A percentile compares a stretch with the other conserved stretches of the same genome.
Evolutionary conservation across 2,329 filamentous ascomycete genomes (phyloP).

Genomic region (Xylariales sp.): DNA sequence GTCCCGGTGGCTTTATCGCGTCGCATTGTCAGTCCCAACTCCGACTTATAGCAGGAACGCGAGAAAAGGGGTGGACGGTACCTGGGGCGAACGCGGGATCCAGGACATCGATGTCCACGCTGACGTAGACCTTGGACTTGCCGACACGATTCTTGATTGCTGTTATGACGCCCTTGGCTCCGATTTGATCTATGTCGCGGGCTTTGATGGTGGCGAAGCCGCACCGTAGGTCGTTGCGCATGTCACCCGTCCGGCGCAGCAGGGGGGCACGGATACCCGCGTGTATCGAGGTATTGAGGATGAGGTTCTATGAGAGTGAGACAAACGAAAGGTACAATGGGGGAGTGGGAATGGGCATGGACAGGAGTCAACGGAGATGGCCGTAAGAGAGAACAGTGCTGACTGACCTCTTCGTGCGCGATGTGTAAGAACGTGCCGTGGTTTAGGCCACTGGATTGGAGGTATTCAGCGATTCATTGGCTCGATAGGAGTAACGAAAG

Average conservation of each 20-base stretch:
- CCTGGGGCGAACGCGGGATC: conserved; percentile 65
- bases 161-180: conserved; percentile 58
- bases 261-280: conserved; percentile 57
- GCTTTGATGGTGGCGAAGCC: conserved; percentile 55
- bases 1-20: conserved; percentile 59
- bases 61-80: conserved; percentile 20
- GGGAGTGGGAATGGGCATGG: no score
- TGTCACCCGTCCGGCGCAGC: conserved; percentile 41
- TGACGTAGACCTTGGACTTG: conserved; percentile 59
- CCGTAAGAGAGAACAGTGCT: background rate
- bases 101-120: conserved; percentile 76
- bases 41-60: background rate
- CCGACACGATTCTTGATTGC: conserved; percentile 54
- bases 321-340: background rate
- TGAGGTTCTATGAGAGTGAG: conserved; percentile 33
- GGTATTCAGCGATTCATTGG: no score
- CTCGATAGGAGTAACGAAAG: conserved; percentile 5
- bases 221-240: conserved; percentile 52
- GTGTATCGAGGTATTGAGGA: conserved; percentile 54
- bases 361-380: background rate
- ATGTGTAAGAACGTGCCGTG: conserved; percentile 60
- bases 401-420: conserved; percentile 49
- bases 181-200: conserved; percentile 67
- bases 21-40: background rate
- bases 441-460: conserved; percentile 41